Percentiles rank a stretch among this genome's conserved stretches.
phyloP scores from a whole-genome alignment of 495 filamentous ascomycete species.

The Penicillium egyptiacum region DNA sequence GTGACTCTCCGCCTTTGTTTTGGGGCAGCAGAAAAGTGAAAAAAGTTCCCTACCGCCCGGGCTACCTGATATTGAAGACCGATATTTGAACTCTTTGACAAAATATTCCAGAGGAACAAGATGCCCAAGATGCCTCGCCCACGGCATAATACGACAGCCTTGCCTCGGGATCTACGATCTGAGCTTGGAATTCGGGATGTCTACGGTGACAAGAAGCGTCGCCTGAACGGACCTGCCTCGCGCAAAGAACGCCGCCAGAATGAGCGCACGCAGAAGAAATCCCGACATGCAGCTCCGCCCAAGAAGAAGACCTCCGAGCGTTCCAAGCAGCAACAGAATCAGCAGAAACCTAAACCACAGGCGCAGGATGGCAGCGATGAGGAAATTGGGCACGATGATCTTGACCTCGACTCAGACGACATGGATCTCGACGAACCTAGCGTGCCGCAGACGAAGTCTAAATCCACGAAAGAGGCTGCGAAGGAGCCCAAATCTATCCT shows the following conservation, averaged over 20 bases:
- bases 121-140: constrained; percentile 36
- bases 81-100: constrained; percentile 4
- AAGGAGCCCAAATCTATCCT: constrained; percentile 42
- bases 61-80: constrained; percentile 4
- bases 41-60: constrained; percentile 22
- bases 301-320: constrained; percentile 21
- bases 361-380: constrained; percentile 25
- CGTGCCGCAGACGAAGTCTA: constrained; percentile 18
- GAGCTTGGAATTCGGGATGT: constrained; percentile 55
- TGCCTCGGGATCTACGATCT: constrained; percentile 60
- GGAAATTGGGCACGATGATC: constrained; percentile 20
- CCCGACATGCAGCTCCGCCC: constrained; percentile 24
- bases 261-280: constrained; percentile 57
- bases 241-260: constrained; percentile 64
- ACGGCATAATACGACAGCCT: constrained; percentile 57
- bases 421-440: constrained; percentile 12
- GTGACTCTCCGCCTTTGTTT: constrained; percentile 23
- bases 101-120: constrained; percentile 10
- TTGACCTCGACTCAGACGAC: constrained; percentile 27
- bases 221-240: constrained; percentile 37
- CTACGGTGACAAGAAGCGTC: constrained; percentile 43
- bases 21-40: constrained; percentile 29
- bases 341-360: constrained; percentile 11
- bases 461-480: constrained; percentile 27
- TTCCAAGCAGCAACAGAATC: neutral